phyloP scores from a whole-genome alignment of 192 early-diverging fungal genomes.

The Phlyctochytrium arcticum region DNA sequence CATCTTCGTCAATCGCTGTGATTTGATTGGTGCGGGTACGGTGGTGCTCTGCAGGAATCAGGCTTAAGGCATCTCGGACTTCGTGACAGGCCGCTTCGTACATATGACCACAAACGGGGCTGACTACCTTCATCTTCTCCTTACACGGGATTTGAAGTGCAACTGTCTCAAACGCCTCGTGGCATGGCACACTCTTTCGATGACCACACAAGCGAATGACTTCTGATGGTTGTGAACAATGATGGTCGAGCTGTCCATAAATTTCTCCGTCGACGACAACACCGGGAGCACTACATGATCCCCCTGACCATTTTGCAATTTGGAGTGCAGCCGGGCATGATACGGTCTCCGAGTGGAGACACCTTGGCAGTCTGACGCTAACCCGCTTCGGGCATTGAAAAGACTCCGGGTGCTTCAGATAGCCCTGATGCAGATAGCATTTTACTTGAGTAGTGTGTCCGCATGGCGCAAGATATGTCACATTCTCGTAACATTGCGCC shows the following conservation, averaged over 20 bases:
- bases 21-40: neutral
- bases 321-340: constrained; percentile 10
- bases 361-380: constrained; percentile 4
- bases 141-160: neutral
- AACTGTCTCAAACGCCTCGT: constrained; percentile 11
- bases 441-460: constrained; percentile 12
- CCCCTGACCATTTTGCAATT: neutral
- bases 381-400: constrained; percentile 9
- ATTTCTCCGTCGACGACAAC: neutral
- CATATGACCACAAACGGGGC: constrained; percentile 23
- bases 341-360: constrained; percentile 1
- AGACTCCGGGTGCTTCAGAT: too few relatives aligned
- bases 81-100: too few relatives aligned
- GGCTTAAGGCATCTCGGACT: too few relatives aligned
- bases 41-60: too few relatives aligned
- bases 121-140: neutral
- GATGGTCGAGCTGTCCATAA: neutral
- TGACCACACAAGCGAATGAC: constrained; percentile 14
- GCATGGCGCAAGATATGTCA: constrained; percentile 14
- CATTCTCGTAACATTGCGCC: constrained; percentile 16
- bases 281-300: neutral
- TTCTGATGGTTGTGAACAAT: neutral
- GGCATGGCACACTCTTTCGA: neutral
- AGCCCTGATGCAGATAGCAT: constrained; percentile 13
- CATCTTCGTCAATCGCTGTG: constrained; percentile 11